A percentile compares a stretch with the other conserved stretches of the same genome.
Evolutionary conservation across 192 early-diverging fungal genomes (phyloP).

Genomic region (Backusella tarrabulga): DNA sequence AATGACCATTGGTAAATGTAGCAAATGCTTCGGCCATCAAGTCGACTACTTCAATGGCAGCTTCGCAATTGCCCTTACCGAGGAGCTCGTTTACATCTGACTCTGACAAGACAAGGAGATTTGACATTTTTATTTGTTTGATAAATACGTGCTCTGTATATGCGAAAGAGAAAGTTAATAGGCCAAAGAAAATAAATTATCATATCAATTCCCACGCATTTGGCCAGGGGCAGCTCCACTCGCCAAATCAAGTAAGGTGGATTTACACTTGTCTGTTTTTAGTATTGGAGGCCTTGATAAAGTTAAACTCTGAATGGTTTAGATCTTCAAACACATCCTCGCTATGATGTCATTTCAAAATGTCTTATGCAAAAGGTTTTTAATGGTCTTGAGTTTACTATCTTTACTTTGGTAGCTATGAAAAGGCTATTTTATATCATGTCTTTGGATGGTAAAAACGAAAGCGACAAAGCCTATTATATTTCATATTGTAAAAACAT

Average conservation of each 20-base stretch:
- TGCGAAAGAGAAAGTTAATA: not conserved
- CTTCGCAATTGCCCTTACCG: not conserved
- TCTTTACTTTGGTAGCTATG: not conserved
- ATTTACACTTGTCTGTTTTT: not conserved
- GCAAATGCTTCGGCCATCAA: slow-evolving; percentile 31
- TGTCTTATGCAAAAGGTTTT: not conserved
- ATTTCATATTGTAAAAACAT: not conserved
- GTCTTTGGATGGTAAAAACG: not conserved
- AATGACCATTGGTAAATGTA: slow-evolving; percentile 7
- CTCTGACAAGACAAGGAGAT: slow-evolving; percentile 10
- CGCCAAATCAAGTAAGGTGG: not conserved
- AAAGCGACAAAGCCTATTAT: not conserved
- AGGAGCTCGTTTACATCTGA: slow-evolving; percentile 9
- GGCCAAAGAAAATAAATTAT: not conserved
- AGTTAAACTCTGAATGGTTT: slow-evolving; percentile 4
- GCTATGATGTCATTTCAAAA: not conserved
- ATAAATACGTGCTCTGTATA: not conserved
- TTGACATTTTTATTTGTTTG: not conserved
- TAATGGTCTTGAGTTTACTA: not conserved
- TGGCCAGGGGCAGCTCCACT: not conserved
- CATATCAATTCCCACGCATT: not conserved
- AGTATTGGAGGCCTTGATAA: not conserved
- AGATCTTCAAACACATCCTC: not conserved
- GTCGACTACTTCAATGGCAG: slow-evolving; percentile 15
- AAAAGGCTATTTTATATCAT: not conserved